phyloP scores from a whole-genome alignment of 805 yeast genomes.

The Metschnikowia cerradonensis region DNA sequence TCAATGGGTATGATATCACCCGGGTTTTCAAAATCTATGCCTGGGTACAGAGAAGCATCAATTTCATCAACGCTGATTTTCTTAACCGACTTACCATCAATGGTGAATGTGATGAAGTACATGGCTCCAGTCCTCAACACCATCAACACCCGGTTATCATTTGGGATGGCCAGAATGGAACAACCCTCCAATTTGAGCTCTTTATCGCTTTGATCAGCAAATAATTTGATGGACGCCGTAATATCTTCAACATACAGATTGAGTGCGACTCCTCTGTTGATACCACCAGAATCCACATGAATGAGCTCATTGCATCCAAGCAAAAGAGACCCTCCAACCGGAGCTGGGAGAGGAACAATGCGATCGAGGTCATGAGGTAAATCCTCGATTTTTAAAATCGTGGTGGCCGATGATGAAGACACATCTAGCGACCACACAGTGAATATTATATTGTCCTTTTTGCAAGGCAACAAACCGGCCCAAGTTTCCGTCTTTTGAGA shows the following conservation, averaged over 20 bases:
- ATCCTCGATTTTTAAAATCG: conserved; percentile 58
- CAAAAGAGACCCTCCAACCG: conserved; percentile 64
- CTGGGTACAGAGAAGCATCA: conserved; percentile 24
- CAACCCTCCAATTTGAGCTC: conserved; percentile 56
- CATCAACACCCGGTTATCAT: conserved; percentile 33
- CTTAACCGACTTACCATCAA: conserved; percentile 42
- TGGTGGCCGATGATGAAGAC: conserved; percentile 52
- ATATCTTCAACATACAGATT: conserved; percentile 47
- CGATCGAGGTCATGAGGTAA: conserved; percentile 73
- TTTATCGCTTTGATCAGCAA: conserved; percentile 46
- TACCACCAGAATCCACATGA: conserved; percentile 78
- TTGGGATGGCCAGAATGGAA: conserved; percentile 30
- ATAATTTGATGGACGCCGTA: conserved; percentile 34
- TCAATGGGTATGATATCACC: conserved; percentile 40
- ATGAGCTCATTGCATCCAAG: conserved; percentile 75
- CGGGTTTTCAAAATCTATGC: conserved; percentile 36
- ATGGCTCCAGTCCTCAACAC: conserved; percentile 32
- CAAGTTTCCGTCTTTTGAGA: conserved; percentile 57
- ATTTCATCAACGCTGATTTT: conserved; percentile 30
- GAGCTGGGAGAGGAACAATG: conserved; percentile 59
- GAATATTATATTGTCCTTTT: conserved; percentile 59
- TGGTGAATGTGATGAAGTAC: conserved; percentile 32
- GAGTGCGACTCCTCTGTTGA: conserved; percentile 56
- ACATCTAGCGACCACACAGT: conserved; percentile 68
- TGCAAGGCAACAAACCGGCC: conserved; percentile 67